Percentiles rank a stretch among this genome's conserved stretches.
phyloP scores from a whole-genome alignment of 352 stramenopile genomes.

The Elongisporangium undulatum region DNA sequence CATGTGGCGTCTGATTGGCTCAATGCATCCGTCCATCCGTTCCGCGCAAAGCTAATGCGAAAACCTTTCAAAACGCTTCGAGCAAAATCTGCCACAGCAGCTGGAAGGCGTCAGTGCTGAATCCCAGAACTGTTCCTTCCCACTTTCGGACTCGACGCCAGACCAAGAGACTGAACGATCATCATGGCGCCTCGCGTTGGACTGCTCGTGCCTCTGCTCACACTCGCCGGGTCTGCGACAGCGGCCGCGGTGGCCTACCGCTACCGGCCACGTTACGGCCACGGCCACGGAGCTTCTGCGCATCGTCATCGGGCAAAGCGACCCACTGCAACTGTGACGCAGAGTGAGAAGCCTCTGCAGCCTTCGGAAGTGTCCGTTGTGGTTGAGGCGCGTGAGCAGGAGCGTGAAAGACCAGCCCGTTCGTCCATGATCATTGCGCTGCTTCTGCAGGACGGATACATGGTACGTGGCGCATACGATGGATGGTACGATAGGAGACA shows the following conservation, averaged over 20 bases:
- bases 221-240: conserved; percentile 25
- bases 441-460: conserved; percentile 40
- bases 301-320: conserved; percentile 3
- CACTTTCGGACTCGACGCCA: not conserved
- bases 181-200: not conserved
- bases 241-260: conserved; percentile 23
- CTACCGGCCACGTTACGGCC: conserved; percentile 11
- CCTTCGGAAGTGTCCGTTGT: not conserved
- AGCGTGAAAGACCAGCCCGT: conserved; percentile 1
- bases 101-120: not conserved
- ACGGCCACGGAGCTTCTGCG: conserved; percentile 4
- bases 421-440: conserved; percentile 32
- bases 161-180: not conserved
- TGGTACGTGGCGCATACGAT: conserved; percentile 17
- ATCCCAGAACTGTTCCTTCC: not conserved
- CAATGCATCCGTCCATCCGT: not conserved
- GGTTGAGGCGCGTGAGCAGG: not conserved
- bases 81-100: not conserved
- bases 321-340: not conserved
- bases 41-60: not conserved
- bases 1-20: too few relatives aligned
- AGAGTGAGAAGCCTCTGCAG: conserved; percentile 10
- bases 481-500: not conserved
- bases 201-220: conserved; percentile 13
- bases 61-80: not conserved